Conservation (phyloP, 2,329 filamentous ascomycete species). For the Shiraia sp. region DNA sequence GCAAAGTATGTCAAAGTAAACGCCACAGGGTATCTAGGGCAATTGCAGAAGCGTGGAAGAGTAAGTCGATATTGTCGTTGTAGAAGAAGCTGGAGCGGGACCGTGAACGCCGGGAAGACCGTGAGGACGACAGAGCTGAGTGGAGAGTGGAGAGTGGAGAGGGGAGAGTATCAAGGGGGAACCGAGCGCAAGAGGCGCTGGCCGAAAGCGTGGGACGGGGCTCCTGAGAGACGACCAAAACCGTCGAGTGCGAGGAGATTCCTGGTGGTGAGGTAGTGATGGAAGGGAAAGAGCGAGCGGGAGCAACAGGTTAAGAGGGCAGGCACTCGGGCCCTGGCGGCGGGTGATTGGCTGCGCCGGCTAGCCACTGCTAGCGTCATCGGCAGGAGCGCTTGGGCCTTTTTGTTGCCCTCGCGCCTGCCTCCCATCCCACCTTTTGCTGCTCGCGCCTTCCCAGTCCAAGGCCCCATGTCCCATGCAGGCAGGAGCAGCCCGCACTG, state of each 20-base stretch:
- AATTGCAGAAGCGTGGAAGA: constrained; percentile 35
- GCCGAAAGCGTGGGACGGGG: constrained; percentile 45
- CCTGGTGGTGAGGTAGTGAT: constrained; percentile 31
- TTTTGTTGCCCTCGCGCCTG: constrained; percentile 4
- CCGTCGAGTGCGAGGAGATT: constrained; percentile 28
- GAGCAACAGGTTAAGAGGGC: constrained; percentile 30
- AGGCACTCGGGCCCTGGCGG: constrained; percentile 16
- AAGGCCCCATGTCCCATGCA: too few species aligned
- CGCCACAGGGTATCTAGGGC: constrained; percentile 41
- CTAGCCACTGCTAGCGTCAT: constrained; percentile 24
- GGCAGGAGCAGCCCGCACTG: too few species aligned
- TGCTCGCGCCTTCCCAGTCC: constrained; percentile 2
- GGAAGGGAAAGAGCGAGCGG: constrained; percentile 28
- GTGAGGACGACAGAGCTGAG: constrained; percentile 36
- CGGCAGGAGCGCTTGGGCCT: constrained; percentile 19
- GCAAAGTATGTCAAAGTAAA: constrained; percentile 26
- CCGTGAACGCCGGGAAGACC: constrained; percentile 45
- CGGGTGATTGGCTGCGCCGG: constrained; percentile 24
- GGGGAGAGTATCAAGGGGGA: constrained; percentile 31
- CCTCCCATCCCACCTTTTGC: neutral
- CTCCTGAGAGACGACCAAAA: constrained; percentile 44
- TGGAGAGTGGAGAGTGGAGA: constrained; percentile 35
- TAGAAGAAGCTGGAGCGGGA: constrained; percentile 34
- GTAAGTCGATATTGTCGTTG: too few species aligned
- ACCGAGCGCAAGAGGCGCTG: constrained; percentile 48